phyloP scores from a whole-genome alignment of 1,139 yeast genomes.

The Meyerozyma carpophila region DNA sequence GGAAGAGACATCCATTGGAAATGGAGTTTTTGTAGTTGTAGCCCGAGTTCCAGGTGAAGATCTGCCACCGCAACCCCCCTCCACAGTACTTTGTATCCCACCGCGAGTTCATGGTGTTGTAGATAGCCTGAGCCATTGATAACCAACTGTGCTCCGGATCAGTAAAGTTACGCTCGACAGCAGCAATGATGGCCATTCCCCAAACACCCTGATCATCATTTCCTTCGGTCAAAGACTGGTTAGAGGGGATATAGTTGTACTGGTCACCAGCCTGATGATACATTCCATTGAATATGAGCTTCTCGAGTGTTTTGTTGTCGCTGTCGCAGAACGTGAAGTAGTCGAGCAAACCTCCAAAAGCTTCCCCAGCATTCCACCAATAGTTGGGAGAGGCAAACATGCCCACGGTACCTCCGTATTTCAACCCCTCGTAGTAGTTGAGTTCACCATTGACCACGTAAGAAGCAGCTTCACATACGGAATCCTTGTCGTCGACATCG shows the following conservation, averaged over 20 bases:
- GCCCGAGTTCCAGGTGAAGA: constrained; percentile 91
- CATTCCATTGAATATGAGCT: constrained; percentile 36
- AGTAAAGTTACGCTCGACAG: constrained; percentile 57
- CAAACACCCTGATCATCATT: constrained; percentile 72
- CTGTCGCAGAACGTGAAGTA: constrained; percentile 45
- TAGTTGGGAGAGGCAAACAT: constrained; percentile 56
- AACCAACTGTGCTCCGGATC: constrained; percentile 64
- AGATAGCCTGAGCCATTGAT: constrained; percentile 71
- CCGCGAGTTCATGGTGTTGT: constrained; percentile 82
- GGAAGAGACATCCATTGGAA: constrained; percentile 86
- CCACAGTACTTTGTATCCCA: constrained; percentile 75
- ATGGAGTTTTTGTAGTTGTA: constrained; percentile 89
- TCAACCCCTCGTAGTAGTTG: constrained; percentile 52
- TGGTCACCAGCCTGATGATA: constrained; percentile 49
- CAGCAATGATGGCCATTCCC: constrained; percentile 58
- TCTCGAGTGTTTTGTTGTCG: constrained; percentile 36
- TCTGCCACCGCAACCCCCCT: constrained; percentile 97
- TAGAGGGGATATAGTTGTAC: constrained; percentile 51
- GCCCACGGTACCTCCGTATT: constrained; percentile 55
- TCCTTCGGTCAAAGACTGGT: constrained; percentile 61
- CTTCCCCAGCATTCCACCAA: constrained; percentile 75
- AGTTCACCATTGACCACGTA: constrained; percentile 44
- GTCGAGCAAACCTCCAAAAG: constrained; percentile 57
- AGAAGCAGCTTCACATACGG: constrained; percentile 49
- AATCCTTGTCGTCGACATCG: constrained; percentile 17